These are phyloP conservation scores for Trypanosomatidae sp. DNA, from an alignment of 208 protist genomes.

Conservation along the genomic window DNA sequence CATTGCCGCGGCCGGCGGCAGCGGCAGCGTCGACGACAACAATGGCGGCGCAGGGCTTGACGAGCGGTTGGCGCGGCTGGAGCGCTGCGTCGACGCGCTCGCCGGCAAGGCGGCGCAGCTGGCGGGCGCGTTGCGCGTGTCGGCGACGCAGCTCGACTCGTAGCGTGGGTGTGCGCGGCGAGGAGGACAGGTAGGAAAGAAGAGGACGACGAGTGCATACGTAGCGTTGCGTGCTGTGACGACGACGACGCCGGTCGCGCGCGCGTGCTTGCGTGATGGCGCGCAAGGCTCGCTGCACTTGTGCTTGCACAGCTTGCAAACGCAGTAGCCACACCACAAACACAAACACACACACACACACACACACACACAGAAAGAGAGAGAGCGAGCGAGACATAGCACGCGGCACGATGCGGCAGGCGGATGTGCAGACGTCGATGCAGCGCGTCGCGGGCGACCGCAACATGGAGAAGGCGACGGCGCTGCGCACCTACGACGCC, in stretches of 20 bases:
- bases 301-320: too few relatives aligned
- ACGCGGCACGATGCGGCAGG: constrained; percentile 42
- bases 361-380: too few relatives aligned
- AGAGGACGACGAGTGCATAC: too few relatives aligned
- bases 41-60: constrained; percentile 2
- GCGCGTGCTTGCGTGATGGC: too few relatives aligned
- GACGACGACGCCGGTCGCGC: too few relatives aligned
- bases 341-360: too few relatives aligned
- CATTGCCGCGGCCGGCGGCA: not conserved
- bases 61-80: constrained; percentile 7
- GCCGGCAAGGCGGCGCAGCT: constrained; percentile 16
- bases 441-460: constrained; percentile 32
- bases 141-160: constrained; percentile 3
- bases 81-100: constrained; percentile 12
- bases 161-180: too few relatives aligned
- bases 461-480: constrained; percentile 44
- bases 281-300: too few relatives aligned
- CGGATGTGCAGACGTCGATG: constrained; percentile 71
- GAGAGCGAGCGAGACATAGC: not conserved
- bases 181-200: too few relatives aligned
- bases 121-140: constrained; percentile 3
- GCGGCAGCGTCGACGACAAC: constrained; percentile 1
- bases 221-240: too few relatives aligned
- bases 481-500: constrained; percentile 59
- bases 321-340: too few relatives aligned